Evolutionary conservation across 306 rosid genomes (phyloP).

Genomic region (Rosa chinensis): DNA sequence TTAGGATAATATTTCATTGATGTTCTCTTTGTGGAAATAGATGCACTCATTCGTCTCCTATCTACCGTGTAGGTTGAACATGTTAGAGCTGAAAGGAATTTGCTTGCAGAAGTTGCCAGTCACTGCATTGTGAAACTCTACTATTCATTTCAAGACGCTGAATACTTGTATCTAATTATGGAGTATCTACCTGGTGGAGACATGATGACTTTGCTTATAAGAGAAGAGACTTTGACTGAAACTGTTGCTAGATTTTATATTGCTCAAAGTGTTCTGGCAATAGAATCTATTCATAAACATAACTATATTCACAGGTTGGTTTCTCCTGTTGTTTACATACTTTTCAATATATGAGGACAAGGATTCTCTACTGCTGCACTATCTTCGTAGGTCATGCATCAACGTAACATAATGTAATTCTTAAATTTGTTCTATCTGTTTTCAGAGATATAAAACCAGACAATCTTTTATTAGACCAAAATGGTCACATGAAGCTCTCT

Average conservation of each 20-base stretch:
- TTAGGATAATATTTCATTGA: neutral
- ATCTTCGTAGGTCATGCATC: slow-evolving; percentile 1
- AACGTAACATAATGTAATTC: neutral
- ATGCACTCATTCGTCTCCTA: slow-evolving; percentile 4
- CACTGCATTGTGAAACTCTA: slow-evolving; percentile 91
- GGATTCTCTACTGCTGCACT: neutral
- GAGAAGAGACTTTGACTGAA: slow-evolving; percentile 95
- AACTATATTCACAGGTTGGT: slow-evolving; percentile 84
- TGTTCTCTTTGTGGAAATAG: neutral
- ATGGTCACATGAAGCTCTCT: slow-evolving; percentile 87
- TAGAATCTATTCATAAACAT: slow-evolving; percentile 85
- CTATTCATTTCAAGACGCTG: slow-evolving; percentile 92
- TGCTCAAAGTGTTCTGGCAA: slow-evolving; percentile 78
- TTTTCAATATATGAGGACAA: slow-evolving; percentile 5
- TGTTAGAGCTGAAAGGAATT: slow-evolving; percentile 85
- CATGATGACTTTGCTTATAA: slow-evolving; percentile 87
- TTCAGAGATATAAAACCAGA: slow-evolving; percentile 93
- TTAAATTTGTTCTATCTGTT: slow-evolving; percentile 13
- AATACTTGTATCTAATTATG: slow-evolving; percentile 81
- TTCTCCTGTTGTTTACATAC: slow-evolving; percentile 5
- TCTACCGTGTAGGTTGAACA: slow-evolving; percentile 51
- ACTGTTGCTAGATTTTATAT: slow-evolving; percentile 71
- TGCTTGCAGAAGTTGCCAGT: slow-evolving; percentile 90
- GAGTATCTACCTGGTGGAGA: slow-evolving; percentile 98
- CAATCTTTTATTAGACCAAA: slow-evolving; percentile 80